phyloP scores from a whole-genome alignment of 306 rosid genomes.

The Prosopis cineraria region DNA sequence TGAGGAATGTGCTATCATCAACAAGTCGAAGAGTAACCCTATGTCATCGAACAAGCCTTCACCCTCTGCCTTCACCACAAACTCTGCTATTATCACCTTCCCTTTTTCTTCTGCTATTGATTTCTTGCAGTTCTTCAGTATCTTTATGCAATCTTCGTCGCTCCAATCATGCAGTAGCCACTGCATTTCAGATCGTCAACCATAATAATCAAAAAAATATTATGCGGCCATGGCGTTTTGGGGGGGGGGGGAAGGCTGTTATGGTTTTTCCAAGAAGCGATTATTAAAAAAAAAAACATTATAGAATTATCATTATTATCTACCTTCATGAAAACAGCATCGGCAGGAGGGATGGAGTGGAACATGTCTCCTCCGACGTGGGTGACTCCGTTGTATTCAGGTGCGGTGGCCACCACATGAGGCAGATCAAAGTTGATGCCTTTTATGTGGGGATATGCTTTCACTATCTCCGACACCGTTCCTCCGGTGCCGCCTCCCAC shows the following conservation, averaged over 20 bases:
- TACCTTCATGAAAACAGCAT: constrained; percentile 2
- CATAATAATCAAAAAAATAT: too few species aligned
- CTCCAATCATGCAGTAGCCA: not conserved
- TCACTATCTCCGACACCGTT: not conserved
- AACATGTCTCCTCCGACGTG: constrained; percentile 1
- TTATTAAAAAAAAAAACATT: too few species aligned
- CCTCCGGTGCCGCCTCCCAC: not conserved
- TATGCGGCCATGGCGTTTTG: too few species aligned
- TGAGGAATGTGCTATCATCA: not conserved
- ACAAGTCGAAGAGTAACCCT: not conserved
- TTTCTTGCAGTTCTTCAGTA: not conserved
- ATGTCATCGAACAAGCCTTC: not conserved
- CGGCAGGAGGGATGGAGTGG: not conserved
- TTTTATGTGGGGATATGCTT: not conserved
- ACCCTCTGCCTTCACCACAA: not conserved
- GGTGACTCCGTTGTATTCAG: not conserved
- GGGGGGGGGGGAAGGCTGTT: too few species aligned
- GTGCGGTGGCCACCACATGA: not conserved
- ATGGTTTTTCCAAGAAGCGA: too few species aligned
- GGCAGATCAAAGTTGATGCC: not conserved
- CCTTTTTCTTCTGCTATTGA: not conserved
- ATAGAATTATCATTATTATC: too few species aligned
- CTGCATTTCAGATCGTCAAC: not conserved
- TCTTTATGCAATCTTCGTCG: not conserved
- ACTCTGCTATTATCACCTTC: not conserved